Evolutionary conservation across 2,329 filamentous ascomycete genomes (phyloP).

Genomic region (Aspergillus novoparasiticus): DNA sequence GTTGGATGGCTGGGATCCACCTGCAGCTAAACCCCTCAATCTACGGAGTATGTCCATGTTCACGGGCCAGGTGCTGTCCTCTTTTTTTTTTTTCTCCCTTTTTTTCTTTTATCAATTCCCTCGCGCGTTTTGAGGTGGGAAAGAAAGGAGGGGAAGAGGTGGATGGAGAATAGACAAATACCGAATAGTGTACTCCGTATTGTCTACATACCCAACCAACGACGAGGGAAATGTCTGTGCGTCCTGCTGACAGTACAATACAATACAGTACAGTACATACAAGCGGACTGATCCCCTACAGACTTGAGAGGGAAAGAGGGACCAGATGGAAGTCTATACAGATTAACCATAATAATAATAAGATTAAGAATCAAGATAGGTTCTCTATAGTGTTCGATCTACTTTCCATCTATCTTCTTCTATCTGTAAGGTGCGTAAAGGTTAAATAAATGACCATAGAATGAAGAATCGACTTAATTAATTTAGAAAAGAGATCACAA

Average conservation of each 20-base stretch:
- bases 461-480: background rate
- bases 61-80: slow-evolving; percentile 4
- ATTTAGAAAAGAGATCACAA: background rate
- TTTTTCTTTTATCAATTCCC: background rate
- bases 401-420: slow-evolving; percentile 2
- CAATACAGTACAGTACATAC: background rate
- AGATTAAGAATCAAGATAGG: slow-evolving; percentile 4
- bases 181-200: background rate
- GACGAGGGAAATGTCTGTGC: background rate
- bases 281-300: background rate
- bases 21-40: slow-evolving; percentile 24
- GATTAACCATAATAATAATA: slow-evolving; percentile 5
- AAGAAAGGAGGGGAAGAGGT: background rate
- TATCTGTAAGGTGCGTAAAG: slow-evolving; percentile 9
- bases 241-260: background rate
- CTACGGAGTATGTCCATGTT: background rate
- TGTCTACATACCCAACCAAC: background rate
- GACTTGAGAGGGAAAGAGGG: background rate
- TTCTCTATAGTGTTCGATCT: slow-evolving; percentile 4
- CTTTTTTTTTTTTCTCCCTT: background rate
- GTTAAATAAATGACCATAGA: background rate
- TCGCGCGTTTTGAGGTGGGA: background rate
- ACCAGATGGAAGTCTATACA: slow-evolving; percentile 6
- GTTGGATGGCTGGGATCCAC: slow-evolving; percentile 22
- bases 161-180: background rate